Evolutionary conservation across 805 yeast genomes (phyloP), one percentile per base, ranked within the genome.

Genomic region (Kodamaea kaohsiungensis): DNA sequence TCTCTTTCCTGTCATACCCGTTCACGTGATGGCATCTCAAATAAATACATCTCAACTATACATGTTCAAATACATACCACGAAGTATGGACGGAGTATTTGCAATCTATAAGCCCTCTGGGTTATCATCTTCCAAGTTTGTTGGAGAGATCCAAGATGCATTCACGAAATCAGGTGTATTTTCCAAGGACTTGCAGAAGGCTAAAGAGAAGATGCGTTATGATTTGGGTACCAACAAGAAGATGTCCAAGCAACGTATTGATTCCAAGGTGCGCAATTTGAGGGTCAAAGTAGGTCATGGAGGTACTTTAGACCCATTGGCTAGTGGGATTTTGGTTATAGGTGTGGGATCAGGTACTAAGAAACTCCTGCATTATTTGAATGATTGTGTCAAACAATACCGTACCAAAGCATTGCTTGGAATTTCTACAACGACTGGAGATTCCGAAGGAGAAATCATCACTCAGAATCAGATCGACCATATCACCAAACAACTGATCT

Each of bases 301-400:
- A 16, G 99, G 99, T 8, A 95, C 99, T 0, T 75, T 95, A 39
- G 99, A 95, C 65, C 98, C 98, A 0, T 71, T 89, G 43, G 99
- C 99, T 0, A 85, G 91, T n/a, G 99, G 99, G 9, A 92, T 93
- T 0, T 69, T 89, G 43, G 93, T 96, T 1, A 78, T 95, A 53
- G 99, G 99, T 4, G 83, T 95, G n/a, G 97, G 97, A 5, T 58
- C 77, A 0, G 99, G 99, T 2, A 95, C 99, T 1, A 96, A 93
- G 67, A 76, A 81, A 65, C 74, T 95, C 43, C 87, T 84, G 53
- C 76, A 81, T 56, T 91, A 88, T 64, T 76, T 93, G 17, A 84
- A 84, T 30, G 88, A 86, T 30, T 86, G 96, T 56, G 78, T 80
- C 7, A 95, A 95, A 65, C 82, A 85, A 1, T 95, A 95, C 68